Evolutionary conservation across 129 eudicot species (phyloP), one percentile per base, ranked within the genome.

Genomic region (Saposhnikovia divaricata): DNA sequence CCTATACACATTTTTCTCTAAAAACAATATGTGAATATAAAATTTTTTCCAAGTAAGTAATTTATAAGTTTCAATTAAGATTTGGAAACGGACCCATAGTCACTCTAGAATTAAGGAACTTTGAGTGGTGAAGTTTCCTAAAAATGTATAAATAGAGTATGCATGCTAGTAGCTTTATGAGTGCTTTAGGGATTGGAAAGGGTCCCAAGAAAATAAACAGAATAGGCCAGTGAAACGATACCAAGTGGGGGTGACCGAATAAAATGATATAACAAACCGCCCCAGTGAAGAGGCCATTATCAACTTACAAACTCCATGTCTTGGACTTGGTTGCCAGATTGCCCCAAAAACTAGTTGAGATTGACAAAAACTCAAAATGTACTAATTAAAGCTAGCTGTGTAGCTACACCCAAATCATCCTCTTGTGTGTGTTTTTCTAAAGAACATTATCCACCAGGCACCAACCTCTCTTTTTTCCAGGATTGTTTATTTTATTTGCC

Each of bases 401-500:
- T 34, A 48, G 55, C 55, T 34, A 48, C 15, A 15, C 14, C 21
- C 55, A 14, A 48, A 55, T 21, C 63, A 55, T 55, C 25, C 27
- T 21, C 63, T 55, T 55, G 63, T 2, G 63, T 55, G 9, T 15
- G 1, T 25, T 61, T 23, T 59, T 23, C 27, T 55, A 9, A 59
- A 59, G 11, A 59, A 61, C 34, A 25, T 61, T 61, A 61, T 61
- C 69, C 69, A 61, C 69, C 47, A 44, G 47, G 13, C 47, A 44
- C 47, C 69, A 61, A n/a, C 69, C 10, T n/a, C 6, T 37, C n/a
- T 10, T 61, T 25, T 34, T 9, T 61, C 16, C 69, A 3, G 69
- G 69, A 25, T 9, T 61, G 69, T 61, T 61, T n/a, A 61, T n/a
- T 61, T 61, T 61, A 61, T 61, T n/a, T 61, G 69, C 69, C 69